A percentile compares a stretch with the other conserved stretches of the same genome.
These are phyloP conservation scores for Alisma plantagoaquatica DNA, from an alignment of 106 monocot genomes.

Conservation along the genomic window DNA sequence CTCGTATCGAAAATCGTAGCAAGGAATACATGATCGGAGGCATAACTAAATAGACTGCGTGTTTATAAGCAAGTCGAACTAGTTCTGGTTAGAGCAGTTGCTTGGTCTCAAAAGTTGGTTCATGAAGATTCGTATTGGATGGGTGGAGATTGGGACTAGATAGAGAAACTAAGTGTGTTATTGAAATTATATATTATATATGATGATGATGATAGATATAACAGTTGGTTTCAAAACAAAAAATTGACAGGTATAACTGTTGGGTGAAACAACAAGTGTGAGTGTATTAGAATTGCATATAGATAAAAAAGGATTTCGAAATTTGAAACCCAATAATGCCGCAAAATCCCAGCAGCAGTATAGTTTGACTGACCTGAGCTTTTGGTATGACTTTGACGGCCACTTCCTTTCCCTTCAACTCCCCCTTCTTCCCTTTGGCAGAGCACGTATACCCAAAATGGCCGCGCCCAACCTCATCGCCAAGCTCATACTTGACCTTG, in stretches of 20 bases:
- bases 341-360: neutral
- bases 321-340: neutral
- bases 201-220: neutral
- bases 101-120: neutral
- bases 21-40: too few relatives aligned
- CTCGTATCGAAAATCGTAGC: too few relatives aligned
- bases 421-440: conserved; percentile 70
- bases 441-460: conserved; percentile 80
- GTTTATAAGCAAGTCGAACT: too few relatives aligned
- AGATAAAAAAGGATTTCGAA: neutral
- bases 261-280: neutral
- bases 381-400: conserved; percentile 93
- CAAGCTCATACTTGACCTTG: conserved; percentile 60
- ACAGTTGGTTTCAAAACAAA: too few relatives aligned
- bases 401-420: conserved; percentile 67
- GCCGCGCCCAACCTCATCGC: conserved; percentile 76
- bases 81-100: too few relatives aligned
- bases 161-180: neutral
- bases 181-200: neutral
- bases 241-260: too few relatives aligned
- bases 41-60: too few relatives aligned
- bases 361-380: conserved; percentile 36
- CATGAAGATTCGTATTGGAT: neutral
- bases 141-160: neutral
- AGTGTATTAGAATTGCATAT: neutral